Conservation (phyloP, 805 yeast species). For the Candida orba region DNA sequence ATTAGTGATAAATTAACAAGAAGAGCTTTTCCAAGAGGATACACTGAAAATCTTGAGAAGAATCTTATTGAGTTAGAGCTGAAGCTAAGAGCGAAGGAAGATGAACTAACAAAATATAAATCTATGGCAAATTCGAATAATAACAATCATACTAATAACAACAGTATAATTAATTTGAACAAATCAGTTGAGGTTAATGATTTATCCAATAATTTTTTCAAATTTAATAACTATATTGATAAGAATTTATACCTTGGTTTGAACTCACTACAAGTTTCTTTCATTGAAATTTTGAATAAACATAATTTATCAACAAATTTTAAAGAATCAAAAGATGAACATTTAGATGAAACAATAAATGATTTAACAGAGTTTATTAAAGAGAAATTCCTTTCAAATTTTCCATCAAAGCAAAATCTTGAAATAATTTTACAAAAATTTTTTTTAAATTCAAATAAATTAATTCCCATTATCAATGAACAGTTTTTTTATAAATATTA, state of each 20-base stretch:
- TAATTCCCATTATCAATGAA: slow-evolving; percentile 23
- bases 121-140: neutral
- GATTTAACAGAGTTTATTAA: slow-evolving; percentile 7
- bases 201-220: slow-evolving; percentile 18
- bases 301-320: slow-evolving; percentile 14
- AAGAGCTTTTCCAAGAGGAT: slow-evolving; percentile 75
- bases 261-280: slow-evolving; percentile 18
- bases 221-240: slow-evolving; percentile 18
- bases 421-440: slow-evolving; percentile 22
- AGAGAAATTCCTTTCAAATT: slow-evolving; percentile 18
- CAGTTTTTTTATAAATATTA: slow-evolving; percentile 18
- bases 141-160: too few relatives aligned
- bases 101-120: slow-evolving; percentile 38
- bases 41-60: slow-evolving; percentile 66
- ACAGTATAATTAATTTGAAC: too few relatives aligned
- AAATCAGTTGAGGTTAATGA: slow-evolving; percentile 1
- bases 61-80: slow-evolving; percentile 51
- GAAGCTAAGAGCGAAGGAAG: slow-evolving; percentile 14
- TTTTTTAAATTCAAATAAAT: slow-evolving; percentile 18
- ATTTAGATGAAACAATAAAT: slow-evolving; percentile 18
- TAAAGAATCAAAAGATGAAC: slow-evolving; percentile 26
- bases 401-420: slow-evolving; percentile 22
- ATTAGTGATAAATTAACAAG: slow-evolving; percentile 69
- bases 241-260: slow-evolving; percentile 21
- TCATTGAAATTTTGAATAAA: slow-evolving; percentile 10